Evolutionary conservation across 1,139 yeast genomes (phyloP), one percentile per base, ranked within the genome.

Genomic region (Scheffersomyces titani): DNA sequence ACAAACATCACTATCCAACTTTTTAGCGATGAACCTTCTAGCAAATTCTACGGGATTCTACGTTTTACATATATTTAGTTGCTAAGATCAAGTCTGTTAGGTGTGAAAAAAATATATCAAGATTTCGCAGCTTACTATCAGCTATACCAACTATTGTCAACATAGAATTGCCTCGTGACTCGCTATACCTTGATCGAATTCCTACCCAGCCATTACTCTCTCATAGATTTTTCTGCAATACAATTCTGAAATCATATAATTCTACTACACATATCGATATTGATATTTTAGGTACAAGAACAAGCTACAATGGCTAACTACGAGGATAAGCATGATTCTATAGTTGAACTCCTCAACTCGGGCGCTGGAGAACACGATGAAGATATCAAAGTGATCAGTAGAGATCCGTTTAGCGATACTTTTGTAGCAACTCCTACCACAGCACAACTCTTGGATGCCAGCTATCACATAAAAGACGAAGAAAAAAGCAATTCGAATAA

Each of bases 311-410:
- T 30, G 40, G 40, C 40, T 30, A 11, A 30, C 40, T 30, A 6
- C 16, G 40, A 30, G 40, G 40, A 58, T 49, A 51, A 54, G 45
- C 58, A 60, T 40, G 61, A 64, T 51, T 58, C 63, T 22, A 56
- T 64, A n/a, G 55, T 61, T 19, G 65, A 64, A 51, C 58, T 63
- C 11, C 55, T 64, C 50, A 60, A 63, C 50, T 30, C 40, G 40
- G 54, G 51, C n/a, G 61, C 54, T 53, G 58, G 56, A 40, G 54
- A 57, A 46, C 66, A 66, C 46, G 72, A 71, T 53, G 69, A 70
- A 54, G 80, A 77, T 51, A 72, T 77, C 48, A 79, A 77, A 55
- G 72, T 73, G 20, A 76, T 77, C 47, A 67, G 70, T 52, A 63
- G 81, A 53, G 73, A 70, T 21, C 45, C 51, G 16, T 30, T 30